These are phyloP conservation scores for Tylopilus vinaceipallidus DNA, from an alignment of 768 basidiomycete genomes.

Conservation along the genomic window DNA sequence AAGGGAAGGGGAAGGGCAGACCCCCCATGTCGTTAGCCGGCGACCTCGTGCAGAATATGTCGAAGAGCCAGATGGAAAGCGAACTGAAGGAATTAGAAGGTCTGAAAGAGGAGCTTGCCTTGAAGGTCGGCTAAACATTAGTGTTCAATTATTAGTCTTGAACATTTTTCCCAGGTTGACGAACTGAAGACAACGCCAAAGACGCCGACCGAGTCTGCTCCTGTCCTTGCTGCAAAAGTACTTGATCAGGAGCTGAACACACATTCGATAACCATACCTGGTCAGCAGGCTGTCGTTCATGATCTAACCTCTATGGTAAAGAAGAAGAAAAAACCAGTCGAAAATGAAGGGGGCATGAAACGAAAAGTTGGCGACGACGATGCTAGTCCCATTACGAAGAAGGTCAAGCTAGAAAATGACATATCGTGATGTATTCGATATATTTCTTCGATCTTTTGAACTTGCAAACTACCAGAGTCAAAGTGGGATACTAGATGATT, in stretches of 20 bases:
- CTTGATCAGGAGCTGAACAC: slow-evolving; percentile 70
- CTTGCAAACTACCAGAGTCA: slow-evolving; percentile 7
- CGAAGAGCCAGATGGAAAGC: slow-evolving; percentile 65
- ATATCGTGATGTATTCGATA: slow-evolving; percentile 18
- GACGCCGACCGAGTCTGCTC: slow-evolving; percentile 57
- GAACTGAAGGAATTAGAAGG: slow-evolving; percentile 80
- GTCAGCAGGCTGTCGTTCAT: slow-evolving; percentile 53
- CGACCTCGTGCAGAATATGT: slow-evolving; percentile 64
- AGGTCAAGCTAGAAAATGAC: slow-evolving; percentile 53
- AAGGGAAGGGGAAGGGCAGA: slow-evolving; percentile 75
- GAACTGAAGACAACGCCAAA: slow-evolving; percentile 83
- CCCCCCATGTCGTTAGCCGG: slow-evolving; percentile 38
- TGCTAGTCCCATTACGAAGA: slow-evolving; percentile 52
- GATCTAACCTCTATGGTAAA: slow-evolving; percentile 83
- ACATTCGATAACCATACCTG: slow-evolving; percentile 32
- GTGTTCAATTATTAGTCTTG: not conserved
- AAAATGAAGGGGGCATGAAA: slow-evolving; percentile 46
- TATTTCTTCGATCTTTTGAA: not conserved
- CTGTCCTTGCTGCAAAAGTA: slow-evolving; percentile 66
- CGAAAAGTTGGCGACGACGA: slow-evolving; percentile 69
- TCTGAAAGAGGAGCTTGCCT: slow-evolving; percentile 75
- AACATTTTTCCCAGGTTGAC: slow-evolving; percentile 65
- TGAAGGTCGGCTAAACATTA: slow-evolving; percentile 55
- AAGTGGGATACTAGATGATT: slow-evolving; percentile 23
- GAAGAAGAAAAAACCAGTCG: slow-evolving; percentile 68